These are phyloP conservation scores for Podosphaera leucotricha DNA, from an alignment of 2,329 filamentous ascomycete genomes.

Conservation along the genomic window DNA sequence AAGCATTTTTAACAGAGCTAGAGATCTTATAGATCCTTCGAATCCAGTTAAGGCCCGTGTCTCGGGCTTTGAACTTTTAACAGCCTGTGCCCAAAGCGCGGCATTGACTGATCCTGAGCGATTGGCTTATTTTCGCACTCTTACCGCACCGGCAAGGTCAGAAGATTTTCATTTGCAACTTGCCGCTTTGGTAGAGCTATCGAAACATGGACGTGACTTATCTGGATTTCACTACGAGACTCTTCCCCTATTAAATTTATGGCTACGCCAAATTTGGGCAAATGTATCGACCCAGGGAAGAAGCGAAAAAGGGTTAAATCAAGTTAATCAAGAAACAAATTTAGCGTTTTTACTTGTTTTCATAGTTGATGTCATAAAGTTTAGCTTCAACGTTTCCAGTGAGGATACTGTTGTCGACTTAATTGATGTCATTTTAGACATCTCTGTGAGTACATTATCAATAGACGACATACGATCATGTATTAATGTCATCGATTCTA, in stretches of 20 bases:
- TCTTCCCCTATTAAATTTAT: constrained; percentile 34
- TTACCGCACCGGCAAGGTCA: constrained; percentile 29
- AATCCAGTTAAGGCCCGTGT: constrained; percentile 29
- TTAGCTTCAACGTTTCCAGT: constrained; percentile 45
- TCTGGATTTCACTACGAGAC: constrained; percentile 45
- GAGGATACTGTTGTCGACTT: constrained; percentile 36
- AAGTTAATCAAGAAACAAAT: constrained; percentile 32
- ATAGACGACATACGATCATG: constrained; percentile 42
- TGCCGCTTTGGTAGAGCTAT: constrained; percentile 36
- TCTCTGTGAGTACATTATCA: constrained; percentile 43
- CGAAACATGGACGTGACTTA: constrained; percentile 34
- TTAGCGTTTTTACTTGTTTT: constrained; percentile 40
- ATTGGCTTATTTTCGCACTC: constrained; percentile 38
- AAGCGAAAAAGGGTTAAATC: constrained; percentile 21
- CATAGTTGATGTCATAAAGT: constrained; percentile 47
- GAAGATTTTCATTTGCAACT: constrained; percentile 45
- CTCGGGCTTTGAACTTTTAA: constrained; percentile 42
- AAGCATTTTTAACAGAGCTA: constrained; percentile 38
- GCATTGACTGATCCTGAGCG: constrained; percentile 42
- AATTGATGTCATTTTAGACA: constrained; percentile 36
- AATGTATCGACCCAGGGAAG: constrained; percentile 28
- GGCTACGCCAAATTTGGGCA: constrained; percentile 33
- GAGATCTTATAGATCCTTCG: constrained; percentile 35
- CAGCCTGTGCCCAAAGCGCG: constrained; percentile 38
- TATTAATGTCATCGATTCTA: constrained; percentile 42